Percentiles rank a stretch among this genome's conserved stretches.
Evolutionary conservation across 2,329 filamentous ascomycete genomes (phyloP).

Genomic region (Colletotrichum sp.): DNA sequence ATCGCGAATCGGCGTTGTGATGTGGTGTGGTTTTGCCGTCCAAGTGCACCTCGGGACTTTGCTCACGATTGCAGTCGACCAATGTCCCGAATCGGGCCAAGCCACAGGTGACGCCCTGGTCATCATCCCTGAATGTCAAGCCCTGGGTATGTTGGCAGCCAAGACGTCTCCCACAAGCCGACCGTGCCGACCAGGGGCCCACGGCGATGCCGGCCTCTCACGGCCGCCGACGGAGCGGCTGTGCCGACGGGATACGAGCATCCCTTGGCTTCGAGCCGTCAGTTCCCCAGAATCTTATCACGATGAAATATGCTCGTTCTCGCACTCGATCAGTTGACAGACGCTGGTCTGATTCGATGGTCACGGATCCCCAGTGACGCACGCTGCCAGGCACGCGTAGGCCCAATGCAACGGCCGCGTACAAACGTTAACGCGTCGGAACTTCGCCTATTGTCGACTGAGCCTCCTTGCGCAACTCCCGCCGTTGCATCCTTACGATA

Average conservation of each 20-base stretch:
- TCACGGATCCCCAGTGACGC: background rate
- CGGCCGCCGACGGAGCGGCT: background rate
- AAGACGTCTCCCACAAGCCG: slow-evolving; percentile 15
- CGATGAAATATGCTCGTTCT: background rate
- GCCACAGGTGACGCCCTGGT: background rate
- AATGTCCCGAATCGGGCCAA: background rate
- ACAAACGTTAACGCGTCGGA: background rate
- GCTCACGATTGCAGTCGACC: background rate
- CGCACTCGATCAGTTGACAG: background rate
- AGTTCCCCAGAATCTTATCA: slow-evolving; percentile 7
- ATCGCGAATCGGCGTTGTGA: background rate
- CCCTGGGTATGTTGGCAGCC: background rate
- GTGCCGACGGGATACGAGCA: slow-evolving; percentile 12
- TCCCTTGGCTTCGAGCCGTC: slow-evolving; percentile 1
- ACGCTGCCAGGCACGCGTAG: background rate
- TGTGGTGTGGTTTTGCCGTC: background rate
- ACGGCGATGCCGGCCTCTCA: background rate
- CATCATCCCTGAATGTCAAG: background rate
- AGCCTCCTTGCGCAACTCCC: background rate
- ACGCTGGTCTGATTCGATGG: background rate
- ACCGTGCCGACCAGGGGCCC: slow-evolving; percentile 4
- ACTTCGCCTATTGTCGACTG: background rate
- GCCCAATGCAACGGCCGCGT: background rate
- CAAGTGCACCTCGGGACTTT: background rate
- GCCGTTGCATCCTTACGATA: background rate